phyloP scores from a whole-genome alignment of 2,329 filamentous ascomycete genomes.

The Neofusicoccum sp. region DNA sequence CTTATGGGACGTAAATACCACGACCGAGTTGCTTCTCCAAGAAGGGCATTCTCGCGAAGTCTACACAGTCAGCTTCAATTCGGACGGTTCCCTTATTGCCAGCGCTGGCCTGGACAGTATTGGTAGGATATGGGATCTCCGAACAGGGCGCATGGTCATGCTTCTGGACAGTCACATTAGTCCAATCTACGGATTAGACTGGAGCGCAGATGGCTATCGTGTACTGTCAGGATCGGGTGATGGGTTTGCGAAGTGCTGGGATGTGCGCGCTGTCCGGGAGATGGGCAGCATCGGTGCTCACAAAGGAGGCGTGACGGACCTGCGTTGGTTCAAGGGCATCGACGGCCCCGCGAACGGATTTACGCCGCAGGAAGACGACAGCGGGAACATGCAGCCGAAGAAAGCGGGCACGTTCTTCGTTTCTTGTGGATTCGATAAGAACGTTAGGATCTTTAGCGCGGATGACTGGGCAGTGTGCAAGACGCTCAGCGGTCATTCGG shows the following conservation, averaged over 20 bases:
- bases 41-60: slow-evolving; percentile 95
- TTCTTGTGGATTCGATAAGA: slow-evolving; percentile 87
- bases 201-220: slow-evolving; percentile 88
- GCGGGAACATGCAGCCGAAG: slow-evolving; percentile 66
- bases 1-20: slow-evolving; percentile 88
- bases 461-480: slow-evolving; percentile 94
- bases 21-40: slow-evolving; percentile 79
- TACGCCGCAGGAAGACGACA: slow-evolving; percentile 61
- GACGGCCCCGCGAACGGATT: slow-evolving; percentile 69
- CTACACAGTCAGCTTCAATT: slow-evolving; percentile 85
- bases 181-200: slow-evolving; percentile 90
- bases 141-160: slow-evolving; percentile 92
- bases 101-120: slow-evolving; percentile 94
- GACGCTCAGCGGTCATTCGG: slow-evolving; percentile 83
- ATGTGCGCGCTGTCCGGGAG: slow-evolving; percentile 82
- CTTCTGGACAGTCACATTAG: slow-evolving; percentile 91
- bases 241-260: slow-evolving; percentile 98
- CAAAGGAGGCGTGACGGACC: slow-evolving; percentile 83
- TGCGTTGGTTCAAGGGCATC: slow-evolving; percentile 88
- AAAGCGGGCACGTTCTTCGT: slow-evolving; percentile 91
- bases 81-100: slow-evolving; percentile 84
- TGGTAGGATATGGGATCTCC: slow-evolving; percentile 90
- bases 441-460: slow-evolving; percentile 91
- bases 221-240: slow-evolving; percentile 90
- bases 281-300: slow-evolving; percentile 87